phyloP scores from a whole-genome alignment of 2,329 filamentous ascomycete species.

The Aphanoascus verrucosus region DNA sequence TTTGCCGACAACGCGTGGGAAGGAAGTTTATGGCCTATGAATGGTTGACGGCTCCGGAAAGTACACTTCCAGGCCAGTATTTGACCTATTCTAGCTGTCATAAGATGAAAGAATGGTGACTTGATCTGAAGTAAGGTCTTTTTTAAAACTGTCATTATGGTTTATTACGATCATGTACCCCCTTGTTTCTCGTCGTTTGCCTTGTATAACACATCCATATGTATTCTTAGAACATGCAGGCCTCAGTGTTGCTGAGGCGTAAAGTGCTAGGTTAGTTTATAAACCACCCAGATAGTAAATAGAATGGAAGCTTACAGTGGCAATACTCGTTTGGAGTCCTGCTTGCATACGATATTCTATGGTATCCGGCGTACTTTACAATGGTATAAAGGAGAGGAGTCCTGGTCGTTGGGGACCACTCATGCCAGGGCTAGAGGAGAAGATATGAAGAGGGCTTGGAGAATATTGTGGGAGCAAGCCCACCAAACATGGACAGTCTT shows the following conservation, averaged over 20 bases:
- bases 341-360: too few species aligned
- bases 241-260: neutral
- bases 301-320: too few species aligned
- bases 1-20: neutral
- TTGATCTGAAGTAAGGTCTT: neutral
- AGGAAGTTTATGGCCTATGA: neutral
- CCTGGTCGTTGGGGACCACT: too few species aligned
- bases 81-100: neutral
- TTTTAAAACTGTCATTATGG: neutral
- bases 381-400: too few species aligned
- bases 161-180: too few species aligned
- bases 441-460: too few species aligned
- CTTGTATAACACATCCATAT: constrained; percentile 1
- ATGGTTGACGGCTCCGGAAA: neutral
- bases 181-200: neutral
- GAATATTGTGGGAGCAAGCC: too few species aligned
- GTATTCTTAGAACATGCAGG: constrained; percentile 2
- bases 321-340: too few species aligned
- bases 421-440: too few species aligned
- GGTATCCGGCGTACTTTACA: too few species aligned
- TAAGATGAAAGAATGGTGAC: neutral
- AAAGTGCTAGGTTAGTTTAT: neutral
- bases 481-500: neutral
- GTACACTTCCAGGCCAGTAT: too few species aligned
- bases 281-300: too few species aligned